Percentiles rank a stretch among this genome's conserved stretches.
phyloP scores from a whole-genome alignment of 495 filamentous ascomycete genomes.

The Penicillium riverlandense region DNA sequence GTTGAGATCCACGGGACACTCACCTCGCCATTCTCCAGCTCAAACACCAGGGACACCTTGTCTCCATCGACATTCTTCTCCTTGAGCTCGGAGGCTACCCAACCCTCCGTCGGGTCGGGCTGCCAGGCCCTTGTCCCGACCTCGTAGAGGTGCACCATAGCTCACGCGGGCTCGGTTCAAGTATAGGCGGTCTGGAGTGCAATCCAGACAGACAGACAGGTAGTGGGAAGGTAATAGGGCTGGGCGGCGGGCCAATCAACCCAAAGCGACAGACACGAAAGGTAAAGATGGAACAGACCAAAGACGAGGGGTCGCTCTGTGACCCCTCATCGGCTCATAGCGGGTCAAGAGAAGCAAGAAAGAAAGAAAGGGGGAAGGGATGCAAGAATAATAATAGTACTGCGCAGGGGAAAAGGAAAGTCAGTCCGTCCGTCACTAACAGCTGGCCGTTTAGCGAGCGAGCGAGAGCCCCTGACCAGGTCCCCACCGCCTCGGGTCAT shows the following conservation, averaged over 20 bases:
- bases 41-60: constrained; percentile 79
- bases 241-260: background rate
- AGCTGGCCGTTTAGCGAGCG: constrained; percentile 28
- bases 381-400: too few species aligned
- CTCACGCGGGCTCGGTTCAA: constrained; percentile 1
- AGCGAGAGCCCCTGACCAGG: constrained; percentile 32
- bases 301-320: constrained; percentile 22
- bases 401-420: too few species aligned
- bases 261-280: background rate
- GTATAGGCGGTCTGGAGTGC: background rate
- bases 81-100: constrained; percentile 91
- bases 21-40: constrained; percentile 91
- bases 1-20: constrained; percentile 4
- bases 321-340: constrained; percentile 24
- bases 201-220: background rate
- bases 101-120: constrained; percentile 89
- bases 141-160: constrained; percentile 95
- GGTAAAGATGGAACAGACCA: constrained; percentile 9
- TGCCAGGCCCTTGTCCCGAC: constrained; percentile 97
- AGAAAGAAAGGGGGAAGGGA: background rate
- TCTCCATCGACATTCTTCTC: constrained; percentile 79
- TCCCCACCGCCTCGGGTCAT: too few species aligned
- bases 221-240: background rate
- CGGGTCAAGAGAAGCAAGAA: constrained; percentile 5
- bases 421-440: constrained; percentile 10